Conservation (phyloP, 1,139 yeast species). For the Blastobotrys indianensis region DNA sequence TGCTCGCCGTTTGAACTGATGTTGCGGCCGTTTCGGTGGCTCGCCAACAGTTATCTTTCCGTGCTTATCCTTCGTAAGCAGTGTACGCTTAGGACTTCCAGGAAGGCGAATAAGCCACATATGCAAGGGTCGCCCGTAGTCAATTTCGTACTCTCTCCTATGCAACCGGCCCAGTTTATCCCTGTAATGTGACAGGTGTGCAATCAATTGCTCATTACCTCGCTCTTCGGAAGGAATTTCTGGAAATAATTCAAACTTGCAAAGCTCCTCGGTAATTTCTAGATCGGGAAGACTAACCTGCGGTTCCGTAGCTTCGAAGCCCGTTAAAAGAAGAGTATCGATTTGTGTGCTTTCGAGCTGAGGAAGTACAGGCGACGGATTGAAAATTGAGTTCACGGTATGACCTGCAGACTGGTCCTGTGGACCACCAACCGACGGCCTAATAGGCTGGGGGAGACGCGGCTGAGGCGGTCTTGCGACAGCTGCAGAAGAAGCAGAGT, state of each 20-base stretch:
- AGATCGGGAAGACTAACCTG: not conserved
- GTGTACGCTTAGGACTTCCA: slow-evolving; percentile 4
- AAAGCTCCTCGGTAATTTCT: not conserved
- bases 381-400: no score
- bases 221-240: not conserved
- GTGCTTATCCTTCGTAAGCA: slow-evolving; percentile 4
- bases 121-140: slow-evolving; percentile 4
- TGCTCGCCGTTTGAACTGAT: not conserved
- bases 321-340: no score
- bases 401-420: not conserved
- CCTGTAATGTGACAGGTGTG: slow-evolving; percentile 5
- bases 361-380: no score
- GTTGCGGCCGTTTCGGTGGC: slow-evolving; percentile 2
- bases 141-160: slow-evolving; percentile 10
- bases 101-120: slow-evolving; percentile 9
- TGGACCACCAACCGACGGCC: slow-evolving; percentile 8
- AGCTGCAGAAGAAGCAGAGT: no score
- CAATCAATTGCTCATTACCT: slow-evolving; percentile 7
- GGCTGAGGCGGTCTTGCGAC: no score
- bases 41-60: slow-evolving; percentile 6
- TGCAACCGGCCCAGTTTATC: slow-evolving; percentile 6
- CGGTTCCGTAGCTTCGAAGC: not conserved
- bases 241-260: slow-evolving; percentile 1
- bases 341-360: no score
- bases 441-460: not conserved